phyloP scores from a whole-genome alignment of 2,329 filamentous ascomycete species.

The Fusarium verticillioides region DNA sequence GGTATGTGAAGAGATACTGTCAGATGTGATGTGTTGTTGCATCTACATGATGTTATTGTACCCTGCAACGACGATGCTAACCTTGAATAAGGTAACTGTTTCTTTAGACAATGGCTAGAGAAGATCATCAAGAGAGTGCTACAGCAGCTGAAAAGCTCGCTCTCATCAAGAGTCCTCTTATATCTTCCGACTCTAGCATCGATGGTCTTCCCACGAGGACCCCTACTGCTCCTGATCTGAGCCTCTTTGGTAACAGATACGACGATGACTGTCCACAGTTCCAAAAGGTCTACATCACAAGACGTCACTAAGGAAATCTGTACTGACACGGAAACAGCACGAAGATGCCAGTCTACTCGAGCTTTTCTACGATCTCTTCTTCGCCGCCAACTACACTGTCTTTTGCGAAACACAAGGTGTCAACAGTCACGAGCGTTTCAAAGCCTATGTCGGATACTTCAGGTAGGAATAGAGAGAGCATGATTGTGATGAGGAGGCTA shows the following conservation, averaged over 20 bases:
- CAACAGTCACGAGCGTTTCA: constrained; percentile 48
- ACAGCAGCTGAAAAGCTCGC: constrained; percentile 43
- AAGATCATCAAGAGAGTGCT: constrained; percentile 2
- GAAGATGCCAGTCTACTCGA: constrained; percentile 52
- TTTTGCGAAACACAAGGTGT: constrained; percentile 56
- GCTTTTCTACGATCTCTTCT: constrained; percentile 54
- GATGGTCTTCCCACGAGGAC: constrained; percentile 1
- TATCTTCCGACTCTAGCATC: constrained; percentile 28
- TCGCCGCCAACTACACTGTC: constrained; percentile 71
- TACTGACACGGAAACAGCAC: constrained; percentile 38
- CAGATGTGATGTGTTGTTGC: neutral
- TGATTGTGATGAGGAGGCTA: neutral
- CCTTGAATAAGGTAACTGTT: neutral
- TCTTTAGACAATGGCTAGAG: constrained; percentile 30
- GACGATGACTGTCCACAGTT: constrained; percentile 41
- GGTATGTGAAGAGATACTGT: neutral
- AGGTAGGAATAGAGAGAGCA: constrained; percentile 29
- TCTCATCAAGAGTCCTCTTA: constrained; percentile 48
- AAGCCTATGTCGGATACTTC: constrained; percentile 52
- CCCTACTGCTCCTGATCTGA: constrained; percentile 27
- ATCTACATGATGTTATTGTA: neutral
- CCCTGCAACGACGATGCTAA: neutral
- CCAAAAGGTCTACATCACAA: constrained; percentile 32
- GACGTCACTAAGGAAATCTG: accelerated
- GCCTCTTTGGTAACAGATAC: constrained; percentile 42